phyloP scores from a whole-genome alignment of 345 rosid genomes.

The Jatropha curcas region DNA sequence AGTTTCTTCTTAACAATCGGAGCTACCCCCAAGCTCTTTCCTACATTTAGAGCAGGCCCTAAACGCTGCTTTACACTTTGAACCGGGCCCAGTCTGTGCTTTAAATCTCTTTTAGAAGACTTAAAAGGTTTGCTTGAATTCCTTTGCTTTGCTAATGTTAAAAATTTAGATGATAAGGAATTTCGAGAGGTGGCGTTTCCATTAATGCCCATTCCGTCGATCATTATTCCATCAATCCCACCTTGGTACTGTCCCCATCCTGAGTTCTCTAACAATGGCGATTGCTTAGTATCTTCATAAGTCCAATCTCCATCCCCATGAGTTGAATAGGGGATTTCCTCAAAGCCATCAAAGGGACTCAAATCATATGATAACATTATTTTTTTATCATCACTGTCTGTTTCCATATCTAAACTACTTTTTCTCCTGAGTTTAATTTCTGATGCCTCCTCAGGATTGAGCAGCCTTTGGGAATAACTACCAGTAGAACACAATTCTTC shows the following conservation, averaged over 20 bases:
- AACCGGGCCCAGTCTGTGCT: conserved; percentile 23
- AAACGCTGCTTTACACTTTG: conserved; percentile 27
- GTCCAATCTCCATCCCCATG: conserved; percentile 21
- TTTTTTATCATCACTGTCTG: background rate
- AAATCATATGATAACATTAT: background rate
- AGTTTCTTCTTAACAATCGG: background rate
- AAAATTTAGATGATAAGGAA: conserved; percentile 5
- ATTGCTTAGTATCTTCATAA: conserved; percentile 18
- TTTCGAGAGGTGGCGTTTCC: conserved; percentile 1
- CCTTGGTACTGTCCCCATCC: background rate
- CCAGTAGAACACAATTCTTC: conserved; percentile 17
- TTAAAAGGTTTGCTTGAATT: conserved; percentile 13
- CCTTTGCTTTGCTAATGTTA: conserved; percentile 8
- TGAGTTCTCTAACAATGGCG: background rate
- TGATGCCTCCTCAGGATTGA: conserved; percentile 14
- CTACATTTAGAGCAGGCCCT: conserved; percentile 15
- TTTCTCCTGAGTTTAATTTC: conserved; percentile 10
- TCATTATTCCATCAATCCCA: background rate
- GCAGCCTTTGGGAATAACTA: conserved; percentile 13
- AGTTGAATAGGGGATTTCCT: conserved; percentile 8
- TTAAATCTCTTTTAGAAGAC: conserved; percentile 19
- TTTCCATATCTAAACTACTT: conserved; percentile 23
- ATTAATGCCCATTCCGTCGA: background rate
- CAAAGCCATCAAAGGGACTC: conserved; percentile 16
- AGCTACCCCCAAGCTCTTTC: conserved; percentile 19